Conservation (phyloP, 352 stramenopile species). For the Stephanocyclus meneghinianus region DNA sequence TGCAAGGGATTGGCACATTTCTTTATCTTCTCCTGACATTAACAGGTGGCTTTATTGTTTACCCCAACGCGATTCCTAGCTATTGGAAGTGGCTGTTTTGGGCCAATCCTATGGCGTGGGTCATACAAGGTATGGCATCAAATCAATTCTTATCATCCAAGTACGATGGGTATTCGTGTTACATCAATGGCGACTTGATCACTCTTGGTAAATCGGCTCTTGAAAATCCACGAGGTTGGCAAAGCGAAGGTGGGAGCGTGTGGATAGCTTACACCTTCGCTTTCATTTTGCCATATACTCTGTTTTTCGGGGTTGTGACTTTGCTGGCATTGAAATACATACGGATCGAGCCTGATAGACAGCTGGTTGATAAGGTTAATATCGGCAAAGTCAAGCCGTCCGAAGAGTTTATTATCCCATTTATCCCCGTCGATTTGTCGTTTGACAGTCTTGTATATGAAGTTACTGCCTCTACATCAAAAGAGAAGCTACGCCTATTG, state of each 20-base stretch:
- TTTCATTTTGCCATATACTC: conserved; percentile 20
- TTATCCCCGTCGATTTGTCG: conserved; percentile 69
- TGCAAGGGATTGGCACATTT: conserved; percentile 57
- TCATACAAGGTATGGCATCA: conserved; percentile 45
- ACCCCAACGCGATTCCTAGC: conserved; percentile 50
- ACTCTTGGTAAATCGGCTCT: conserved; percentile 61
- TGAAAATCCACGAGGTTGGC: conserved; percentile 54
- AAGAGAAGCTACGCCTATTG: conserved; percentile 84
- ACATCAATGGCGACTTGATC: conserved; percentile 17
- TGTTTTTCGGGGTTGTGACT: conserved; percentile 50
- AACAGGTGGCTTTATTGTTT: conserved; percentile 62
- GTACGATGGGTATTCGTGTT: conserved; percentile 51
- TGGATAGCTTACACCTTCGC: conserved; percentile 46
- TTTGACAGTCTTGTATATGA: conserved; percentile 79
- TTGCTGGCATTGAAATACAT: conserved; percentile 54
- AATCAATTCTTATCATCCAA: conserved; percentile 71
- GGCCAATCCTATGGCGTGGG: conserved; percentile 69
- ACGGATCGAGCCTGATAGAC: conserved; percentile 54
- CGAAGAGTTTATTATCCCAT: conserved; percentile 57
- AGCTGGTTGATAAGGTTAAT: conserved; percentile 48
- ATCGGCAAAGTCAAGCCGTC: conserved; percentile 34
- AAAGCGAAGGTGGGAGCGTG: conserved; percentile 49
- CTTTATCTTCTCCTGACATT: conserved; percentile 55
- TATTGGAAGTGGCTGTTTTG: conserved; percentile 73
- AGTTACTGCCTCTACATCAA: conserved; percentile 65